These are phyloP conservation scores for Globisporangium parvum DNA, from an alignment of 352 stramenopile species.

Conservation along the genomic window DNA sequence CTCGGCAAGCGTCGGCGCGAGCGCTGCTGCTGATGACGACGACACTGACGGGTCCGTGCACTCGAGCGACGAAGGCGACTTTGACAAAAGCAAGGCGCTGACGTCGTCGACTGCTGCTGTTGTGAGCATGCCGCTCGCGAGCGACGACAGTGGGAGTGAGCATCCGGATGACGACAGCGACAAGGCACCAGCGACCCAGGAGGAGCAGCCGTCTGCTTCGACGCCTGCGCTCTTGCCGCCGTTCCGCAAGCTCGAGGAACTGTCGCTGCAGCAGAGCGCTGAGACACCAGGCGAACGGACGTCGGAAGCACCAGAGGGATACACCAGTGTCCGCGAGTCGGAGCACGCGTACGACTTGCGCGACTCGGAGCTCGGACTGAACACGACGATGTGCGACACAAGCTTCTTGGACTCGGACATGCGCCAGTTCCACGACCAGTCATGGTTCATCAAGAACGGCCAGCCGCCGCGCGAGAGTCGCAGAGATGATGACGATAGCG, in stretches of 20 bases:
- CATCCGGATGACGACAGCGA: not conserved
- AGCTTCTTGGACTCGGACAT: conserved; percentile 63
- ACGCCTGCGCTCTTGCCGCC: conserved; percentile 20
- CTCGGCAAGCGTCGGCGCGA: conserved; percentile 2
- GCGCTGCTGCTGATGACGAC: conserved; percentile 30
- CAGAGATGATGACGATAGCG: not conserved
- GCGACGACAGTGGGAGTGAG: not conserved
- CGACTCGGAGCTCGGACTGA: conserved; percentile 35
- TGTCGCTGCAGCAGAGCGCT: not conserved
- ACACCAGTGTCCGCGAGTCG: not conserved
- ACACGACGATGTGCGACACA: conserved; percentile 52
- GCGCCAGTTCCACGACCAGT: conserved; percentile 65
- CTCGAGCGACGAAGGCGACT: conserved; percentile 28
- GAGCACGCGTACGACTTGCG: conserved; percentile 23
- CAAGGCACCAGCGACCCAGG: too few relatives aligned
- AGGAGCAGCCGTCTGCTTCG: not conserved
- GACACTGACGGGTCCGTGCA: conserved; percentile 26
- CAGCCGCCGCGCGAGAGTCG: not conserved
- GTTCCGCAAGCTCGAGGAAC: conserved; percentile 2
- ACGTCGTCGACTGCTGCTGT: too few relatives aligned
- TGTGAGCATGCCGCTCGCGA: too few relatives aligned
- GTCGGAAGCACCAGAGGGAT: not conserved
- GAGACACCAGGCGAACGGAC: conserved; percentile 1
- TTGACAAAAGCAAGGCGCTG: not conserved
- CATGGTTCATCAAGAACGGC: conserved; percentile 26